Percentiles rank a stretch among this genome's conserved stretches.
Conservation (phyloP, 371 early-diverging fungal species). For the Rhizopus stolonifer region DNA sequence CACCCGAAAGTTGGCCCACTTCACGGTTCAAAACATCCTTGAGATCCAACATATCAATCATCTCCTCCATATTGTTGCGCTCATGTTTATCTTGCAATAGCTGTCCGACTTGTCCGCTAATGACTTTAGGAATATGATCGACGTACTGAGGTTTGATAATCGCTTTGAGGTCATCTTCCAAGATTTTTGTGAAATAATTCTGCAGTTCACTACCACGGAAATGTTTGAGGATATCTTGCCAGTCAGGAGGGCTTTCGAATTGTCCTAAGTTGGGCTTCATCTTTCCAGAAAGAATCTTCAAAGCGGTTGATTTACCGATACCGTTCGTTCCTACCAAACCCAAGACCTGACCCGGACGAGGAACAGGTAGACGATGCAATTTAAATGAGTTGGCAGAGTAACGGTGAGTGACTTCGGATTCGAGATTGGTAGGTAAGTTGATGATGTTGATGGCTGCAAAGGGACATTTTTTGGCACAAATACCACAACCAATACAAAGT, state of each 20-base stretch:
- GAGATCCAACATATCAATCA: slow-evolving; percentile 83
- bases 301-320: slow-evolving; percentile 97
- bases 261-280: slow-evolving; percentile 98
- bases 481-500: slow-evolving; percentile 99
- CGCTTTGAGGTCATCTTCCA: slow-evolving; percentile 94
- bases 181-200: slow-evolving; percentile 98
- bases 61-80: slow-evolving; percentile 69
- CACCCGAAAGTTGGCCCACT: slow-evolving; percentile 95
- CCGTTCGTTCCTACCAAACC: slow-evolving; percentile 99
- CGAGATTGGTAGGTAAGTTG: slow-evolving; percentile 98
- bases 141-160: slow-evolving; percentile 99
- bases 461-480: slow-evolving; percentile 99
- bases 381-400: slow-evolving; percentile 99
- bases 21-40: slow-evolving; percentile 88
- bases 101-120: slow-evolving; percentile 81
- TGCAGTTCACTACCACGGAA: slow-evolving; percentile 99
- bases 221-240: slow-evolving; percentile 95
- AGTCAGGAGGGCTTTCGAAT: slow-evolving; percentile 90
- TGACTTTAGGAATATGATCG: slow-evolving; percentile 91
- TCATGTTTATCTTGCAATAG: slow-evolving; percentile 79
- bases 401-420: slow-evolving; percentile 96
- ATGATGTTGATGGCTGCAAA: slow-evolving; percentile 98
- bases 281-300: slow-evolving; percentile 97
- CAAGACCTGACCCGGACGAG: slow-evolving; percentile 97
- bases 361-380: slow-evolving; percentile 98